Conservation (phyloP, 139 green algal species). For the Bryopsis sp. region DNA sequence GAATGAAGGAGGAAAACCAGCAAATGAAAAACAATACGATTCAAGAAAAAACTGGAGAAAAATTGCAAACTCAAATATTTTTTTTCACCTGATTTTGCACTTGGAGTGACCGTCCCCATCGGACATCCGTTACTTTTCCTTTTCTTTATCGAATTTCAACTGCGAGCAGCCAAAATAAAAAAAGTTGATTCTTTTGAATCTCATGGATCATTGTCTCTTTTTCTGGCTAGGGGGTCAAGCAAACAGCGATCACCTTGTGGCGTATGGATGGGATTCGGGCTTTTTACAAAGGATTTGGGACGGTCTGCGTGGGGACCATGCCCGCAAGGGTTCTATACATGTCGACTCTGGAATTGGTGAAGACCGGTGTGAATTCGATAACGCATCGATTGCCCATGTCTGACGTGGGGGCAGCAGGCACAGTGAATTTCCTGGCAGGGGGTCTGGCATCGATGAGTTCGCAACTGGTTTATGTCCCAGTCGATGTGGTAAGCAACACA, state of each 20-base stretch:
- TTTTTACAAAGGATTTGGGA: conserved; percentile 84
- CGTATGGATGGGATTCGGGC: conserved; percentile 62
- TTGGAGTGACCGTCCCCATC: conserved; percentile 19
- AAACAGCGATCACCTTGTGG: conserved; percentile 55
- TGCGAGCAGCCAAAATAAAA: no score
- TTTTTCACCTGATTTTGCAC: conserved; percentile 22
- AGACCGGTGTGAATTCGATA: conserved; percentile 25
- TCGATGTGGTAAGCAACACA: conserved; percentile 75
- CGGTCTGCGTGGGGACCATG: conserved; percentile 60
- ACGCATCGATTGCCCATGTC: conserved; percentile 16
- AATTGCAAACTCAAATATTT: no score
- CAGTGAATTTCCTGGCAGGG: conserved; percentile 60
- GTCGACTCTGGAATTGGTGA: conserved; percentile 54
- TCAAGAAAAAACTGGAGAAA: no score
- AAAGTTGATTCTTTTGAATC: no score
- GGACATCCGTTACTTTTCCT: no score
- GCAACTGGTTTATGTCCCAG: conserved; percentile 76
- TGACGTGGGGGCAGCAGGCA: conserved; percentile 34
- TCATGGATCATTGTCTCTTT: neutral
- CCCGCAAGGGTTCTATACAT: conserved; percentile 65
- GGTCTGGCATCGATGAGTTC: conserved; percentile 53
- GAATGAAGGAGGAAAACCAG: no score
- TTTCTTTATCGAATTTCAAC: no score
- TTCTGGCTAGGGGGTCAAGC: conserved; percentile 30
- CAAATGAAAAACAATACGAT: no score